A percentile compares a stretch with the other conserved stretches of the same genome.
Conservation (phyloP, 768 basidiomycete species). For the Boletus vinaceobasis region DNA sequence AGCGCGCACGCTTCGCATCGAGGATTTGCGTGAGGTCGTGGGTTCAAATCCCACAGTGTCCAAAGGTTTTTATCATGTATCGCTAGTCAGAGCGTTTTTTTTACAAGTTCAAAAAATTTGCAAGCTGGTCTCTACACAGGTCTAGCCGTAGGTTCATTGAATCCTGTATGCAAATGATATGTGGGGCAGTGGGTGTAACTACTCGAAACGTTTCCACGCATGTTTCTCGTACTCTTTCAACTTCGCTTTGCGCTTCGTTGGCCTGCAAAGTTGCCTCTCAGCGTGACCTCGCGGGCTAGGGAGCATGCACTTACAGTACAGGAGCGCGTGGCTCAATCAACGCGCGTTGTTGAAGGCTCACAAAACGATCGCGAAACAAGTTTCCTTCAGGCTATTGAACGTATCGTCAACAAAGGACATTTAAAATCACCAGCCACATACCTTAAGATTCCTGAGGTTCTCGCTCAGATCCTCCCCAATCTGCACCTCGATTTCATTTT, state of each 20-base stretch:
- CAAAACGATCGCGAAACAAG: slow-evolving; percentile 84
- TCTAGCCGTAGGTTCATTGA: not conserved
- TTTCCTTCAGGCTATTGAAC: slow-evolving; percentile 81
- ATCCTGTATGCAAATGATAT: not conserved
- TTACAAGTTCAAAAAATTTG: no score
- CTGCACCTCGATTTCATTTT: slow-evolving; percentile 74
- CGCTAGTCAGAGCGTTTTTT: not conserved
- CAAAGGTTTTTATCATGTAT: slow-evolving; percentile 8
- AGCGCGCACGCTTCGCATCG: slow-evolving; percentile 32
- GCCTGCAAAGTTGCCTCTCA: slow-evolving; percentile 12
- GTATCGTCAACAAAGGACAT: not conserved
- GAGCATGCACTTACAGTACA: slow-evolving; percentile 52
- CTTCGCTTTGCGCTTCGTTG: slow-evolving; percentile 37
- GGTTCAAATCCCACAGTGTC: slow-evolving; percentile 35
- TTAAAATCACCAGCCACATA: slow-evolving; percentile 29
- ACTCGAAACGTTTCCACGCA: slow-evolving; percentile 73
- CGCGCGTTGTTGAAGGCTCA: slow-evolving; percentile 83
- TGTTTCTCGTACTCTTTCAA: slow-evolving; percentile 73
- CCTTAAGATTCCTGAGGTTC: slow-evolving; percentile 80
- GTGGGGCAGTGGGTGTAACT: not conserved
- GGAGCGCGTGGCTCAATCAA: slow-evolving; percentile 83
- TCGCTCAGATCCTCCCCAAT: slow-evolving; percentile 88
- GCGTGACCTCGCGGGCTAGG: slow-evolving; percentile 10
- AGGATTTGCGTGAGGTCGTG: slow-evolving; percentile 31
- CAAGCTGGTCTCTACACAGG: not conserved